Evolutionary conservation across 2,329 filamentous ascomycete species (phyloP), one percentile per base, ranked within the genome.

Genomic region (Fusarium nematophilum): DNA sequence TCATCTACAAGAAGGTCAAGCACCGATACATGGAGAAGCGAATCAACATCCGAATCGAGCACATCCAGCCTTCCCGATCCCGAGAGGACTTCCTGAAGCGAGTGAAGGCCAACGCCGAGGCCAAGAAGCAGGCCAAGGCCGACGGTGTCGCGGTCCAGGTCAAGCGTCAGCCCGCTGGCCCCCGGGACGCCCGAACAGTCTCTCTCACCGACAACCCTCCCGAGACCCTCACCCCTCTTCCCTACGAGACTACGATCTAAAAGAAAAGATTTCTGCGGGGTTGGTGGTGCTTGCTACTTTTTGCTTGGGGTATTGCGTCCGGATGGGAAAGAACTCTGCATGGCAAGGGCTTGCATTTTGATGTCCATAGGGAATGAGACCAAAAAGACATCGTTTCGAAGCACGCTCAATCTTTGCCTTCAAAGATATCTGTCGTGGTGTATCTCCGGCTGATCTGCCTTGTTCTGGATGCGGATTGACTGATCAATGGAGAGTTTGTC

Each of bases 11-110:
- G 89, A 92, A 96, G 82, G 95, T 99, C 80, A 93, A 93, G 84
- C 95, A 98, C 90, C 91, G 94, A 77, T 99, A 97, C 89, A 87
- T 99, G 80, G 95, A 99, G 91, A 99, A 99, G 93, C 94, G 95
- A 81, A 89, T 99, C 86, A 98, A 97, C 89, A 86, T 99, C 84
- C 92, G 95, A 79, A 83, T 98, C 82, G 95, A 99, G 90, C 95
- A 99, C 90, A 87, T 99, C 83, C 83, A 84, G 76, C 91, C 91
- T 78, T 98, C 94, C 72, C 91, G 95, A 80, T 98, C 94, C 76
- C 89, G 95, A 78, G 94, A 98, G 76, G 94, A 95, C 81, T 98
- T 99, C 87, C 82, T 98, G 76, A 89, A 87, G 84, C 90, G 94
- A 76, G 94, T 99, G 81, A 98, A 98, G 92, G 83, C 87, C 78